Evolutionary conservation across 768 basidiomycete genomes (phyloP).

Genomic region (Cystofilobasidium macerans): DNA sequence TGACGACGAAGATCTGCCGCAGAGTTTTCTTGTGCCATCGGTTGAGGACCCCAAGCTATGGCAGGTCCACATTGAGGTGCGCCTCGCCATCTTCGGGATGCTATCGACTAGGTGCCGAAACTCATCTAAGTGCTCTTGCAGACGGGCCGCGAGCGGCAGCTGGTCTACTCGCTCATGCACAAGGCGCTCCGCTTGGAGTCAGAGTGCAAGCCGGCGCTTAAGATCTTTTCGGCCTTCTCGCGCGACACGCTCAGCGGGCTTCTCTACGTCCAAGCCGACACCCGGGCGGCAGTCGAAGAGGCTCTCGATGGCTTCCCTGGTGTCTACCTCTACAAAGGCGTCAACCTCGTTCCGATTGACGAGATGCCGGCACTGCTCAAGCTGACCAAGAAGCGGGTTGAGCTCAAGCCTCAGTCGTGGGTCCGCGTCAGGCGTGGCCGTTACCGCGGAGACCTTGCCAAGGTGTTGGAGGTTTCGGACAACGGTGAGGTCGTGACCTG

Average conservation of each 20-base stretch:
- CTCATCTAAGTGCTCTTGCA: conserved; percentile 33
- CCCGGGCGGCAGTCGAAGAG: conserved; percentile 68
- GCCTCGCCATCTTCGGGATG: conserved; percentile 23
- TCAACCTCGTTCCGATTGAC: conserved; percentile 37
- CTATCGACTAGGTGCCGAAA: neutral
- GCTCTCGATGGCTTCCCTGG: conserved; percentile 86
- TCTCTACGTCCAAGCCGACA: conserved; percentile 91
- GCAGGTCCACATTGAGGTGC: conserved; percentile 86
- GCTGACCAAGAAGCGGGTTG: conserved; percentile 86
- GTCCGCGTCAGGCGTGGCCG: conserved; percentile 88
- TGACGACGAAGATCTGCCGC: conserved; percentile 86
- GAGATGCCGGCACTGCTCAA: conserved; percentile 95
- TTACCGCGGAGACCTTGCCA: conserved; percentile 87
- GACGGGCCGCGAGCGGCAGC: conserved; percentile 84
- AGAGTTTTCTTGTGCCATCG: conserved; percentile 90
- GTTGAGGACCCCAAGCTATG: conserved; percentile 91
- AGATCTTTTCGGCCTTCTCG: conserved; percentile 85
- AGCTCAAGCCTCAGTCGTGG: conserved; percentile 78
- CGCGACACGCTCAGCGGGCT: conserved; percentile 88
- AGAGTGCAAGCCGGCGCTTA: conserved; percentile 60
- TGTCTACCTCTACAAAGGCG: conserved; percentile 49
- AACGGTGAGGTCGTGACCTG: conserved; percentile 85
- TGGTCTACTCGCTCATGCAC: conserved; percentile 86
- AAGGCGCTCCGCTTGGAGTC: conserved; percentile 79
- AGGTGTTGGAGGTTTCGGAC: conserved; percentile 89